Evolutionary conservation across 257 asterid species (phyloP), one percentile per base, ranked within the genome.

Genomic region (Fraxinus pennsylvanica): DNA sequence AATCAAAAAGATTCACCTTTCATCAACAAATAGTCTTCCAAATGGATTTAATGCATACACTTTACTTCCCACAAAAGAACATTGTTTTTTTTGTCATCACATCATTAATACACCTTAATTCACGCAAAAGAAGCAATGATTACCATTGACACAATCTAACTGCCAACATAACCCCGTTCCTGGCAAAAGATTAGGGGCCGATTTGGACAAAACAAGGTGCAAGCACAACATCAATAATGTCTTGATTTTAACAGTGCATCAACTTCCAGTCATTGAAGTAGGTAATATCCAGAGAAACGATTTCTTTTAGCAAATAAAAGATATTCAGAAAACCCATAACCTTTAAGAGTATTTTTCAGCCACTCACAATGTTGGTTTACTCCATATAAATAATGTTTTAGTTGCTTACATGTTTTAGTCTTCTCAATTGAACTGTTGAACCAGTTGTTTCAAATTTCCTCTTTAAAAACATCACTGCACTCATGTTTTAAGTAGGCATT

Each of bases 1-100:
- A 67, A 79, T 82, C 36, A 81, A 69, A 50, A 75, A 66, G 73
- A 13, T 22, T 21, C 68, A 21, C 68, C 15, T 61, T 61, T 61
- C 15, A 22, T 21, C 68, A 25, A 9, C 33, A 77, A 66, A 71
- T 41, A 78, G 4, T 36, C 63, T 22, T 68, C 76, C 38, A 72
- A 78, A 61, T 50, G 14, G 63, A 19, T 47, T 39, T 39, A 39
- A 39, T 39, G 1, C 10, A 39, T 7, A 38, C 13, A 8, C 45
- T 8, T 38, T 1, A 1, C 2, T 54, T n/a, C 30, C 45, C 45
- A 39, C 45, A 39, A 39, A 39, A 36, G 39, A 36, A 36, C 1
- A 36, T 36, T 5, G 8, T 36, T 36, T 39, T 39, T 39, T 39
- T 39, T 8, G 10, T 39, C 45, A 39, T 9, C 45, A 8, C 13